Conservation (phyloP, 768 basidiomycete genomes). For the Amanita polypyramis region DNA sequence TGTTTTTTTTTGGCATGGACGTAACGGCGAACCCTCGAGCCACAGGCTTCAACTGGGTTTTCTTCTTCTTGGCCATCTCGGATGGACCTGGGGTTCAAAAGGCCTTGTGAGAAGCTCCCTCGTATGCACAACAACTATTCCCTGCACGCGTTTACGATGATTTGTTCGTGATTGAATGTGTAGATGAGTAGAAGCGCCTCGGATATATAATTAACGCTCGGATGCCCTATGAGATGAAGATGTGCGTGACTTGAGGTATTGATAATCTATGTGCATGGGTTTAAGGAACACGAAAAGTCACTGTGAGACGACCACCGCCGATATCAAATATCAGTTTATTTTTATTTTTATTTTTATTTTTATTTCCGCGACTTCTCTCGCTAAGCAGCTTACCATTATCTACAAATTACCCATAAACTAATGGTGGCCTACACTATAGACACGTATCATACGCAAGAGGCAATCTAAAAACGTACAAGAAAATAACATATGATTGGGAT, state of each 20-base stretch:
- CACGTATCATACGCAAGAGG: slow-evolving; percentile 8
- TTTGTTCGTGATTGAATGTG: neutral
- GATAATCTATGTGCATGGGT: slow-evolving; percentile 4
- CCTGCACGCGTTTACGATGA: neutral
- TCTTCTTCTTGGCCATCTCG: slow-evolving; percentile 77
- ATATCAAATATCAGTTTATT: neutral
- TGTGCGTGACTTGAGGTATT: neutral
- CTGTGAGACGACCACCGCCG: no score
- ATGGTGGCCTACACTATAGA: slow-evolving; percentile 6
- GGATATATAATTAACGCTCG: neutral
- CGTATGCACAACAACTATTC: neutral
- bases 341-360: neutral
- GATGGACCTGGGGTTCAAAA: neutral
- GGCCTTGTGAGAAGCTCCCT: neutral
- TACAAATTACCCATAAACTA: slow-evolving; percentile 9
- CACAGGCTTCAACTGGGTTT: slow-evolving; percentile 66
- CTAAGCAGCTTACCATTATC: neutral
- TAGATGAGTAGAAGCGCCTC: neutral
- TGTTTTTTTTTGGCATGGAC: slow-evolving; percentile 70
- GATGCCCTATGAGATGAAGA: neutral
- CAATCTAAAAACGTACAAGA: neutral
- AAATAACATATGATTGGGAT: neutral
- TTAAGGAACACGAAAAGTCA: neutral
- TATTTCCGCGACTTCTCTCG: no score
- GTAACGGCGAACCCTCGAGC: slow-evolving; percentile 73